Evolutionary conservation across 257 asterid genomes (phyloP).

Genomic region (Avicennia marina): DNA sequence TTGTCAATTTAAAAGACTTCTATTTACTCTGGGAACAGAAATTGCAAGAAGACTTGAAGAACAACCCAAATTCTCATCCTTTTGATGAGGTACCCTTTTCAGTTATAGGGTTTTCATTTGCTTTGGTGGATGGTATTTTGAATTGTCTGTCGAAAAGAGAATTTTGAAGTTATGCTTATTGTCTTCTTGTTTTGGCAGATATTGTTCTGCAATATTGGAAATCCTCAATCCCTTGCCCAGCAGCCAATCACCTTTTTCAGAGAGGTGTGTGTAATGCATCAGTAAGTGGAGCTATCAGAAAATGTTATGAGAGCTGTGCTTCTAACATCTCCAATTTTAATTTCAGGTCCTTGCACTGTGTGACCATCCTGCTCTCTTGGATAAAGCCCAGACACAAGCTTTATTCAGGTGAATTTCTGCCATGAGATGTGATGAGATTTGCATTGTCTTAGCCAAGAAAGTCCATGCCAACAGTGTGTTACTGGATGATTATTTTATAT

Average conservation of each 20-base stretch:
- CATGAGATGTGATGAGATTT: background rate
- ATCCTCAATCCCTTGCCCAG: slow-evolving; percentile 94
- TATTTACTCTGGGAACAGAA: slow-evolving; percentile 24
- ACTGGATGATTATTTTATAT: too few species aligned
- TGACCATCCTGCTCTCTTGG: slow-evolving; percentile 88
- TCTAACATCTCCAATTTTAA: slow-evolving; percentile 16
- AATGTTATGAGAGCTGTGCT: background rate
- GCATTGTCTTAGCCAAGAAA: too few species aligned
- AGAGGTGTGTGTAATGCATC: slow-evolving; percentile 52
- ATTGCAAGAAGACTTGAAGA: slow-evolving; percentile 37
- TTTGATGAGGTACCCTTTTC: slow-evolving; percentile 36
- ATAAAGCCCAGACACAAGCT: slow-evolving; percentile 80
- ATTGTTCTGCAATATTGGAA: slow-evolving; percentile 87
- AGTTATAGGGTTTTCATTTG: background rate
- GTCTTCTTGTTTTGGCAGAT: slow-evolving; percentile 48
- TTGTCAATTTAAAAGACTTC: too few species aligned
- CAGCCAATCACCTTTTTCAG: slow-evolving; percentile 94
- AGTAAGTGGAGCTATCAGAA: background rate
- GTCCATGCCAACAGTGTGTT: too few species aligned
- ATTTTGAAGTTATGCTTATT: background rate
- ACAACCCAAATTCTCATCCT: slow-evolving; percentile 34
- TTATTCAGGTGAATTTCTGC: slow-evolving; percentile 58
- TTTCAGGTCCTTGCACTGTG: slow-evolving; percentile 91
- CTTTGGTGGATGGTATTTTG: background rate
- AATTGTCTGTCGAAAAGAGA: background rate